phyloP scores from a whole-genome alignment of 2,329 filamentous ascomycete species.

The Trichoderma simmonsii region DNA sequence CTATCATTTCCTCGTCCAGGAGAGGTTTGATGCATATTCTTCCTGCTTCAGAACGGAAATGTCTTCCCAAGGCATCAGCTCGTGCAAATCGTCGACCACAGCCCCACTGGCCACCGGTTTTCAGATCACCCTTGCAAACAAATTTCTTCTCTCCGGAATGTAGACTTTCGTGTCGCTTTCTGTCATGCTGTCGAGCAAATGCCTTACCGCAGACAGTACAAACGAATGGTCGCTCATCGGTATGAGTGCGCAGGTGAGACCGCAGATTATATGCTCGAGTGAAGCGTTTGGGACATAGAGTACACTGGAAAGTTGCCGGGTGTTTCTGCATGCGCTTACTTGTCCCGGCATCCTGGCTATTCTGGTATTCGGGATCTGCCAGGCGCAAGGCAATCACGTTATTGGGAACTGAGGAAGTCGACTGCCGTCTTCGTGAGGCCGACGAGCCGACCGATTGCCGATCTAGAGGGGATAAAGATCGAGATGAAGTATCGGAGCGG shows the following conservation, averaged over 20 bases:
- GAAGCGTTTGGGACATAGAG: constrained; percentile 89
- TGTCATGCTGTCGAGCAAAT: constrained; percentile 94
- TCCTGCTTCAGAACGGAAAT: constrained; percentile 94
- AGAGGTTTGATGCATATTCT: constrained; percentile 97
- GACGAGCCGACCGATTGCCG: constrained; percentile 41
- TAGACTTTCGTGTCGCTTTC: constrained; percentile 92
- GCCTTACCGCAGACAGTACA: constrained; percentile 97
- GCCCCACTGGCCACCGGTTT: constrained; percentile 81
- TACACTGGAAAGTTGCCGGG: constrained; percentile 94
- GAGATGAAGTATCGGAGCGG: constrained; percentile 47
- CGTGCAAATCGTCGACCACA: constrained; percentile 91
- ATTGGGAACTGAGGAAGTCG: constrained; percentile 60
- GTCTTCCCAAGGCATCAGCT: constrained; percentile 88
- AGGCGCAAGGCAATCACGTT: constrained; percentile 80
- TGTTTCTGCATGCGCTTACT: constrained; percentile 93
- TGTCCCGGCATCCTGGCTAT: constrained; percentile 56
- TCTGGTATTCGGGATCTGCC: constrained; percentile 81
- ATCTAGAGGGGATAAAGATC: constrained; percentile 59
- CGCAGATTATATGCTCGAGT: constrained; percentile 95
- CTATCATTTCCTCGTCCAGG: constrained; percentile 86
- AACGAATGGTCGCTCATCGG: constrained; percentile 94
- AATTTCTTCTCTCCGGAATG: constrained; percentile 99
- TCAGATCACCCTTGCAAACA: constrained; percentile 88
- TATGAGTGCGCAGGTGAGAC: constrained; percentile 92
- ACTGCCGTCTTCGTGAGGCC: constrained; percentile 49